Base-by-base conservation (phyloP, 441 rosid genomes). In the Erodium texanum region DNA sequence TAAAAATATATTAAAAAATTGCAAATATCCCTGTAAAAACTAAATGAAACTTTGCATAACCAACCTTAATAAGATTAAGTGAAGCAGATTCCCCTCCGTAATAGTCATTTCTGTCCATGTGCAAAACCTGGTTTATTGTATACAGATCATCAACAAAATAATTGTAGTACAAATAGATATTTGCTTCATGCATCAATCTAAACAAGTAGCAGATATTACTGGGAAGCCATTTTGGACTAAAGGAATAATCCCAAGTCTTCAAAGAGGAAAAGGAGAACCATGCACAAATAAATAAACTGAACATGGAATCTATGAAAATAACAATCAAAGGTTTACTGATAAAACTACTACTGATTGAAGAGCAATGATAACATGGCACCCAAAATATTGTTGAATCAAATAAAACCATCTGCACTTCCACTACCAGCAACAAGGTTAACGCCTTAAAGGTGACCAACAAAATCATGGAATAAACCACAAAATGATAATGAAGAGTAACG, bases 31-130 rank as follows among this genome's bases (percentile, higher is more conserved):
- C 3, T 7, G 20, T 3, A 7, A 5, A 3, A n/a, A 16, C 7
- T 50, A 3, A 50, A 50, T 50, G 58, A 50, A 50, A n/a, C 20
- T 16, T n/a, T 52, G 22, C 59, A 16, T 16, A 18, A 52, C 6
- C 23, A 16, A 52, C 59, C 59, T 52, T 16, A 52, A 52, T n/a
- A 38, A 92, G 94, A 73, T 86, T 92, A 27, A 86, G 92, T 3
- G 97, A 92, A 12, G 96, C 83, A 69, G 96, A 87, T 78, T 92
- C 96, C 66, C 88, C 97, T 69, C 97, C 97, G 65, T 92, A 92
- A 68, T 92, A 92, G 72, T 92, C 97, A 80, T 89, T 89, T 71
- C 96, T 83, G 74, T 92, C 97, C 97, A 92, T 92, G 79, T 92
- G 97, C 81, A 92, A 84, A 58, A 92, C 98, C 98, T 92, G 79